Evolutionary conservation across 2,329 filamentous ascomycete species (phyloP), one percentile per base, ranked within the genome.

Genomic region (Aspergillus thermomutatus): DNA sequence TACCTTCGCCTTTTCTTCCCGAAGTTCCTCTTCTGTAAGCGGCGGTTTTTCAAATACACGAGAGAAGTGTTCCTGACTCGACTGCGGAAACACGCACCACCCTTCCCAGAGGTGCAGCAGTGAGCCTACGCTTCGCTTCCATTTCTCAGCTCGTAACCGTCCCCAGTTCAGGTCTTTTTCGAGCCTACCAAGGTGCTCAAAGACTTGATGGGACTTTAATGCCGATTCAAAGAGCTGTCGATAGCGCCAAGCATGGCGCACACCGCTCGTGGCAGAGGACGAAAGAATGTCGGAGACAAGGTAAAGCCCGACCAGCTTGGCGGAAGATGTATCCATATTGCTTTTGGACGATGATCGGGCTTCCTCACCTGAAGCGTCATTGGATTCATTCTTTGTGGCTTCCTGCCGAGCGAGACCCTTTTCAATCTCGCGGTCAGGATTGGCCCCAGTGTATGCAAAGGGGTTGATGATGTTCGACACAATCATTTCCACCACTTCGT

Each of bases 401-500:
- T 79, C 74, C 26, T 60, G 57, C 34, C 65, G 69, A 26, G 65
- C 63, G 49, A 65, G 54, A 28, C 64, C 65, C 27, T 66, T 69
- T 46, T 72, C 72, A 17, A 60, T 37, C 48, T 73, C 69, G 21
- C 68, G 70, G 55, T 81, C 74, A 23, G 86, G 84, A 58, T 91
- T 92, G 25, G 89, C 89, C 6, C 82, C 83, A 1, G 87, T 90
- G 62, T 88, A 85, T 5, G 87, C 83, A 56, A 95, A 85, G 0
- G 94, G 94, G 52, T 82, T 85, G 57, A 89, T 81, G 34, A 97
- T 81, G 66, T 99, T 97, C 1, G 86, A 82, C 0, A 96, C 83
- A 40, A 97, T 87, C 75, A 96, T 85, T 50, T 93, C 85, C n/a
- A 96, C 92, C 37, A 97, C 88, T 76, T 97, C 94, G 61, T 95